Evolutionary conservation across 2,329 filamentous ascomycete species (phyloP), one percentile per base, ranked within the genome.

Genomic region (Aureobasidium sp.): DNA sequence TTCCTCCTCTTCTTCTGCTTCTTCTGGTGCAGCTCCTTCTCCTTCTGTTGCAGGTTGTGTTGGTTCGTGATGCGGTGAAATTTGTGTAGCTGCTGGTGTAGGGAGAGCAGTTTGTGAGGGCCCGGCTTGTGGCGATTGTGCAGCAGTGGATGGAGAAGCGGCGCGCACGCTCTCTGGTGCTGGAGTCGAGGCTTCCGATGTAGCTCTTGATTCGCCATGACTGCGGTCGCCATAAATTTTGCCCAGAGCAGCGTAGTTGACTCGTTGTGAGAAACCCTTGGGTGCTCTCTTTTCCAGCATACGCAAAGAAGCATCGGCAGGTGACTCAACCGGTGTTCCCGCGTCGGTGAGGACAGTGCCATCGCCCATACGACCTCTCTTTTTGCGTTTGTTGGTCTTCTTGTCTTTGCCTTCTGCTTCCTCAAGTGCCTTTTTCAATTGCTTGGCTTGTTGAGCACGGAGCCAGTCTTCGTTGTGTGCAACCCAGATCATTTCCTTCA

Each of bases 381-480:
- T 77, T 58, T 79, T 78, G 67, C 81, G 83, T 7, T 75, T 72
- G 32, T 49, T 59, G 44, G 65, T 70, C 45, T 70, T 71, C 16
- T 66, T 64, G 21, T 70, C 37, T 70, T 73, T 50, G 59, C 79
- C 78, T 37, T 78, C 77, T 13, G 79, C 79, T 64, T 82, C 80
- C n/a, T 78, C 78, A 21, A 85, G 73, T 39, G 91, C 90, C 63
- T 86, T 83, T 42, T 88, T 84, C 62, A 95, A 87, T 7, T 88
- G 81, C 73, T 94, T 96, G 63, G 89, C 86, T 70, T 97, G 91
- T 70, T 95, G 88, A 53, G 86, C 83, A 9, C 93, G 89, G 42
- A 99, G 80, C 83, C 92, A 99, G 67, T 95, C 91, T 72, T 94
- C 91, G 74, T 99, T 97, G 71, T 92, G 87, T 63, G 93, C 92